Conservation (phyloP, 176 grass and related monocot species). For the Rhynchospora tenuis region DNA sequence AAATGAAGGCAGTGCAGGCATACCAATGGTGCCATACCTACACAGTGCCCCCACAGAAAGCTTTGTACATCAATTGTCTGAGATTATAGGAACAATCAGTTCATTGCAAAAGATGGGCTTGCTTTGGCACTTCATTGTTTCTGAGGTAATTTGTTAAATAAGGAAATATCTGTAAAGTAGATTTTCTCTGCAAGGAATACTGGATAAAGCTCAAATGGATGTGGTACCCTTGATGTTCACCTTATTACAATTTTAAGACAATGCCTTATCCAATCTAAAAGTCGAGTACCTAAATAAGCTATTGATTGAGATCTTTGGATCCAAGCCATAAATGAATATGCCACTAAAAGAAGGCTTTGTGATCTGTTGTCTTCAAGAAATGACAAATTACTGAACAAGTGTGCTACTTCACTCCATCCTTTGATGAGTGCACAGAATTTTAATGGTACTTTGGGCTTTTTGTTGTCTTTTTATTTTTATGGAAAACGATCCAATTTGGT, state of each 20-base stretch:
- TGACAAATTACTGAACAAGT: neutral
- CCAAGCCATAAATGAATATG: too few relatives aligned
- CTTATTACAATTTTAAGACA: too few relatives aligned
- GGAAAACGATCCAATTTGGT: neutral
- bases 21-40: constrained; percentile 46
- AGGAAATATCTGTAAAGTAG: constrained; percentile 10
- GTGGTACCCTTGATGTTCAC: too few relatives aligned
- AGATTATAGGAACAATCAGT: constrained; percentile 64
- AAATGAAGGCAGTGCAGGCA: constrained; percentile 28
- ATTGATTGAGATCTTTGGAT: too few relatives aligned
- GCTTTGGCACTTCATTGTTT: constrained; percentile 67
- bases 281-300: too few relatives aligned
- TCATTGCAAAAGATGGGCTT: constrained; percentile 78
- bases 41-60: constrained; percentile 86
- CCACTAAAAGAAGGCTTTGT: neutral
- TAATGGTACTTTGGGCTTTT: neutral
- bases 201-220: too few relatives aligned
- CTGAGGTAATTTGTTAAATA: constrained; percentile 43
- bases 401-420: neutral
- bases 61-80: constrained; percentile 67
- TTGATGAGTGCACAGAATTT: neutral
- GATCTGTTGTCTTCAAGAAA: neutral
- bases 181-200: neutral
- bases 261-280: too few relatives aligned
- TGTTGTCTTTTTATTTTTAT: neutral